Percentiles rank a stretch among this genome's conserved stretches.
Evolutionary conservation across 192 early-diverging fungal species (phyloP).

Genomic region (Coemansia aciculifera): DNA sequence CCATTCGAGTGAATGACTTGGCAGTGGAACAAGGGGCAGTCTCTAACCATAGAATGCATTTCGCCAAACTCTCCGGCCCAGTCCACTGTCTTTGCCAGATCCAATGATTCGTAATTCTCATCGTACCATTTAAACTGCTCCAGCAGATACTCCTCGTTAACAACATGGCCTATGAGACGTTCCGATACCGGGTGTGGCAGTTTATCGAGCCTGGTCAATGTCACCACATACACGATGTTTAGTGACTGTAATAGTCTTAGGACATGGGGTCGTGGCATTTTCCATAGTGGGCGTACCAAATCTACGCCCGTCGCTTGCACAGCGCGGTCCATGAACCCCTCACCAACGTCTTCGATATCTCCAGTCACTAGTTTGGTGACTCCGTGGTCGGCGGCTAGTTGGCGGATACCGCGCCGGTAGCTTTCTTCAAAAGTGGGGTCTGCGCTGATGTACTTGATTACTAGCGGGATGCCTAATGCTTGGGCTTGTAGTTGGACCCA

Average conservation of each 20-base stretch:
- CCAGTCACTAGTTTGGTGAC: constrained; percentile 61
- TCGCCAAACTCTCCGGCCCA: constrained; percentile 68
- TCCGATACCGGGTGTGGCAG: constrained; percentile 16
- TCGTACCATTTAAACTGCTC: constrained; percentile 42
- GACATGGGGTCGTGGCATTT: constrained; percentile 45
- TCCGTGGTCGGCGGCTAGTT: constrained; percentile 43
- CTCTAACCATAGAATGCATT: constrained; percentile 69
- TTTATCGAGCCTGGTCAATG: constrained; percentile 26
- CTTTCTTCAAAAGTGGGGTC: constrained; percentile 55
- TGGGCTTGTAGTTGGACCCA: constrained; percentile 54
- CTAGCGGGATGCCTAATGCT: constrained; percentile 54
- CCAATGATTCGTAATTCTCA: constrained; percentile 1
- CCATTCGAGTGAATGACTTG: constrained; percentile 13
- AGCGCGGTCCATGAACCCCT: constrained; percentile 62
- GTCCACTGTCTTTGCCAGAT: constrained; percentile 46
- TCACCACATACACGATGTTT: constrained; percentile 28
- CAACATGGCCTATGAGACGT: constrained; percentile 42
- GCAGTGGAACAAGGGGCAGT: constrained; percentile 56
- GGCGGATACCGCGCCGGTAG: constrained; percentile 49
- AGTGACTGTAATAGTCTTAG: constrained; percentile 39
- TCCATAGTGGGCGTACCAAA: constrained; percentile 62
- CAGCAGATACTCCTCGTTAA: constrained; percentile 45
- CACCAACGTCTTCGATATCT: constrained; percentile 63
- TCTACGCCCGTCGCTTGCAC: constrained; percentile 50
- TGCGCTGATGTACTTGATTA: constrained; percentile 35